Conservation (phyloP, 441 rosid species). For the Geranium incanum region DNA sequence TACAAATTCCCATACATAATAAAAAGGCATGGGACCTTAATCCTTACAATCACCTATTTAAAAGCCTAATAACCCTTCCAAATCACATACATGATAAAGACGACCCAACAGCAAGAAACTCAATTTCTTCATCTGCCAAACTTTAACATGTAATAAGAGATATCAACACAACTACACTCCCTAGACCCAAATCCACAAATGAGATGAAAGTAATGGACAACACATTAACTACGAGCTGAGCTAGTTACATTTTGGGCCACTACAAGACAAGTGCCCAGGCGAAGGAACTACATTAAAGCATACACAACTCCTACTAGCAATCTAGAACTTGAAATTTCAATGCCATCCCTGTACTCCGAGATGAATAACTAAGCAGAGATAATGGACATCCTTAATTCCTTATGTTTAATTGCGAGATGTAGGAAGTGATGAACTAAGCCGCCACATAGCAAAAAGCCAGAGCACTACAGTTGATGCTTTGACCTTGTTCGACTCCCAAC, state of each 20-base stretch:
- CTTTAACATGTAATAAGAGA: background rate
- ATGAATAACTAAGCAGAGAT: background rate
- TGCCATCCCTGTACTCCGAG: background rate
- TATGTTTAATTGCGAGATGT: background rate
- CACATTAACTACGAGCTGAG: background rate
- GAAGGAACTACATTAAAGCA: background rate
- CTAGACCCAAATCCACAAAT: no score
- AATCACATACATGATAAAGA: background rate
- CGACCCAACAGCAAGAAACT: background rate
- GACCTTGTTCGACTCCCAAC: conserved; percentile 1
- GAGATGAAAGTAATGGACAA: no score
- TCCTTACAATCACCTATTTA: background rate
- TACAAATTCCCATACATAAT: background rate
- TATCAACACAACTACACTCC: no score
- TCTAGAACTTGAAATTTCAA: background rate
- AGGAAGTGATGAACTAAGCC: background rate
- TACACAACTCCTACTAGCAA: background rate
- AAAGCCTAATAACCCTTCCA: background rate
- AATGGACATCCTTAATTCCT: no score
- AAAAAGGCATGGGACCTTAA: background rate
- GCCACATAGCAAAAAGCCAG: background rate
- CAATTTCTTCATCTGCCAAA: background rate
- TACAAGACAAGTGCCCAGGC: background rate
- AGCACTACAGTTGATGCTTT: background rate
- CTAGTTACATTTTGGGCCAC: background rate